Evolutionary conservation across 805 yeast species (phyloP), one percentile per base, ranked within the genome.

Genomic region (Helenozyma baotianmanensis): DNA sequence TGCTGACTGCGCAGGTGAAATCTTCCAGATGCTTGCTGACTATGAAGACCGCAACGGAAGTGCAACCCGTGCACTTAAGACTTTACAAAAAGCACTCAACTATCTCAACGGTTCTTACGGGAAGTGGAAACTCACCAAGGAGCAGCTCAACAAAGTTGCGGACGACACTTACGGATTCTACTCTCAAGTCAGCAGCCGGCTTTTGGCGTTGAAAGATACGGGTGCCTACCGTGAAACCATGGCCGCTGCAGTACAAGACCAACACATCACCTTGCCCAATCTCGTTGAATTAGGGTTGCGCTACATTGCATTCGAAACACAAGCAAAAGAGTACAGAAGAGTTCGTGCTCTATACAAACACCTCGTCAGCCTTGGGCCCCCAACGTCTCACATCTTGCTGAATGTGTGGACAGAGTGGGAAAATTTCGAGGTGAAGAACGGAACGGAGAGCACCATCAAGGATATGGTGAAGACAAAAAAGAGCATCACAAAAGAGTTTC

Each of bases 391-490:
- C 2, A 32, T 50, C 21, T 25, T 43, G 37, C 36, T 38, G 12
- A 11, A 30, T 6, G 30, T 51, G 1, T 87, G 95, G 95, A 59
- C 58, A 1, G 54, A 57, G 18, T 89, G 95, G 95, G 79, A 79
- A 33, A 51, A 62, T 9, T 86, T 88, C 53, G 97, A 89, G 51
- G 53, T 83, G 21, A 65, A 72, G 10, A 45, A 74, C 53, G 97
- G 97, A 4, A 61, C 72, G 38, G 92, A 83, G 48, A 69, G 67
- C 3, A 74, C 82, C 0, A 87, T 74, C 54, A 86, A 82, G 46
- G 81, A 78, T 14, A 80, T 88, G 89, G 53, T 86, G 15, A 60
- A 80, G 28, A 62, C 64, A 40, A 82, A 78, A 50, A 67, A 86
- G 41, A 50, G 58, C 11, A 55, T 65, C 17, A 41, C 21, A 31